A percentile compares a stretch with the other conserved stretches of the same genome.
phyloP scores from a whole-genome alignment of 331 rosid species.

The Acacia concinna region DNA sequence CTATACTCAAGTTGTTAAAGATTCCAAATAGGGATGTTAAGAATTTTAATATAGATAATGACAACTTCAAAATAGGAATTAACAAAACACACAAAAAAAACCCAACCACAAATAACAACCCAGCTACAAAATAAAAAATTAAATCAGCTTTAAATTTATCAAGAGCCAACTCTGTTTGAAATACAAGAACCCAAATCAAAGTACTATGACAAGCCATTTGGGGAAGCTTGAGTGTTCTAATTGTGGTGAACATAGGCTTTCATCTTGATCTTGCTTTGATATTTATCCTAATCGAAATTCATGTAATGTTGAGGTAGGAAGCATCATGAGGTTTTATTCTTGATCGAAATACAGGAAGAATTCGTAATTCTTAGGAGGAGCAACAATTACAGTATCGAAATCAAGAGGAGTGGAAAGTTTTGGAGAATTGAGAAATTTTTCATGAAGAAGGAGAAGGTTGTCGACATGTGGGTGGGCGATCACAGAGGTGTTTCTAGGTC shows the following conservation, averaged over 20 bases:
- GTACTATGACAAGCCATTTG: too few relatives aligned
- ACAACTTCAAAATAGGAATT: too few relatives aligned
- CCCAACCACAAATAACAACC: too few relatives aligned
- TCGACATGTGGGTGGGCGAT: conserved; percentile 62
- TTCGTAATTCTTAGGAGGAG: conserved; percentile 60
- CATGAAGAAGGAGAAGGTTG: conserved; percentile 65
- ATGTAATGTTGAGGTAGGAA: conserved; percentile 78
- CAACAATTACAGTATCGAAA: conserved; percentile 72
- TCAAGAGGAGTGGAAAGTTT: conserved; percentile 51
- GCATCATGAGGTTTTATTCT: conserved; percentile 82
- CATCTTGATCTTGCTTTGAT: conserved; percentile 95
- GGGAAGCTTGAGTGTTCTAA: conserved; percentile 87
- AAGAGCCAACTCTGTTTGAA: too few relatives aligned
- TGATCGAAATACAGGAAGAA: conserved; percentile 70
- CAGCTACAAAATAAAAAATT: too few relatives aligned
- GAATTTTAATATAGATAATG: too few relatives aligned
- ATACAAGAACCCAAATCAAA: too few relatives aligned
- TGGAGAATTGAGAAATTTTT: conserved; percentile 81
- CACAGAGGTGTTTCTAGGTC: conserved; percentile 82
- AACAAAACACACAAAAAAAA: too few relatives aligned
- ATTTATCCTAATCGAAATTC: conserved; percentile 83
- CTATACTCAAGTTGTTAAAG: too few relatives aligned
- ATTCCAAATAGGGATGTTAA: too few relatives aligned
- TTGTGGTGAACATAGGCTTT: conserved; percentile 97
- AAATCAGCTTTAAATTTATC: too few relatives aligned